Conservation (phyloP, 2,329 filamentous ascomycete species). For the Beauveria caledonica region DNA sequence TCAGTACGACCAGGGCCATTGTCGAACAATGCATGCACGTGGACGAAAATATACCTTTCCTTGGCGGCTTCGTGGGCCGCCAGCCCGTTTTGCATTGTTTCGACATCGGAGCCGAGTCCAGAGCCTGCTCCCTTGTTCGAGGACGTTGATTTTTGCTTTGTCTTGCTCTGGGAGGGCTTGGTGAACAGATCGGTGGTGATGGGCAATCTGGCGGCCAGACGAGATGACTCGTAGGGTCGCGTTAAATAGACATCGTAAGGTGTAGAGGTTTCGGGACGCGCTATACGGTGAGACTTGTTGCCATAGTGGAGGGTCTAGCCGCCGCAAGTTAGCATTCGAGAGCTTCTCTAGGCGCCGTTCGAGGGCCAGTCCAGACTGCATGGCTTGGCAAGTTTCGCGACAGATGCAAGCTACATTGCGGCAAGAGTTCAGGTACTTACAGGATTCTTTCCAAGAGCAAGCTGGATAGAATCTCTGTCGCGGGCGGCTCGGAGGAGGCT, state of each 20-base stretch:
- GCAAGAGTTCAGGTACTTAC: slow-evolving; percentile 38
- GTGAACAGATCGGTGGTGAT: slow-evolving; percentile 44
- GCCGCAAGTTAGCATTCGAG: neutral
- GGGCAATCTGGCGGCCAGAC: slow-evolving; percentile 39
- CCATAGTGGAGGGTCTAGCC: slow-evolving; percentile 47
- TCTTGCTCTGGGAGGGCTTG: slow-evolving; percentile 26
- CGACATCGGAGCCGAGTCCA: slow-evolving; percentile 41
- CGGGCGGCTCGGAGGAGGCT: slow-evolving; percentile 54
- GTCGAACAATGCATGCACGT: neutral
- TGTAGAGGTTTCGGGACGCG: slow-evolving; percentile 35
- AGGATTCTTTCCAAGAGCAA: slow-evolving; percentile 49
- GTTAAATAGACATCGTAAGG: slow-evolving; percentile 51
- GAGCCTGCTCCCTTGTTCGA: slow-evolving; percentile 30
- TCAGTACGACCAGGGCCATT: slow-evolving; percentile 20
- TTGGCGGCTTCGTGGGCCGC: slow-evolving; percentile 27
- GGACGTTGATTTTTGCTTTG: slow-evolving; percentile 23
- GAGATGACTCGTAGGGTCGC: slow-evolving; percentile 38
- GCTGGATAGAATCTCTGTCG: slow-evolving; percentile 46
- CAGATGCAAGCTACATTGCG: neutral
- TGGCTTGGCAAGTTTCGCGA: neutral
- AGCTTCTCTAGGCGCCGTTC: neutral
- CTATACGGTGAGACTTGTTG: slow-evolving; percentile 39
- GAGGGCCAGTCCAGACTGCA: neutral
- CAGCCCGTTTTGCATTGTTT: slow-evolving; percentile 36
- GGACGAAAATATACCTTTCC: slow-evolving; percentile 25